phyloP scores from a whole-genome alignment of 2,329 filamentous ascomycete species.

The Claviceps arundinis region DNA sequence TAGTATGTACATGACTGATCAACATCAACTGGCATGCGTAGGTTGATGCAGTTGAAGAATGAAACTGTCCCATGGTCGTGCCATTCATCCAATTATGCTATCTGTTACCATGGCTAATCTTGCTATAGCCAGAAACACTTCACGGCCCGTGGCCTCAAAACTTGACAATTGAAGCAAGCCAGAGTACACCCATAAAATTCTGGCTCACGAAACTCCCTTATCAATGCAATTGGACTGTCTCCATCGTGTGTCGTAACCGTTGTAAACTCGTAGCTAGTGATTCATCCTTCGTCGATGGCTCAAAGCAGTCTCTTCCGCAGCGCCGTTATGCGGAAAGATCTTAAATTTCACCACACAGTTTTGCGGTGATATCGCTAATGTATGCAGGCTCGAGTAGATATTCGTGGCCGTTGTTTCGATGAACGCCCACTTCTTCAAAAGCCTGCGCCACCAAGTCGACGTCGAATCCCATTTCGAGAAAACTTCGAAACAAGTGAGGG shows the following conservation, averaged over 20 bases:
- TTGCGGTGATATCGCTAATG: constrained; percentile 79
- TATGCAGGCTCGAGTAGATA: constrained; percentile 83
- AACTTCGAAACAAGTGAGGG: constrained; percentile 67
- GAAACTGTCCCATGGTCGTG: background rate
- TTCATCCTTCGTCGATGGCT: background rate
- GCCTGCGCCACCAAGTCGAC: constrained; percentile 75
- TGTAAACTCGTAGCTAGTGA: background rate
- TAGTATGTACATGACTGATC: background rate
- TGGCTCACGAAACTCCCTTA: constrained; percentile 10
- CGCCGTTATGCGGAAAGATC: constrained; percentile 20
- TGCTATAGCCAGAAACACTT: background rate
- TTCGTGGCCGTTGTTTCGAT: constrained; percentile 61
- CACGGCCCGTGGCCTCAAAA: background rate
- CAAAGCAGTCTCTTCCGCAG: background rate
- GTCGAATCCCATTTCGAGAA: constrained; percentile 84
- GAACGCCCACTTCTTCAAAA: constrained; percentile 71
- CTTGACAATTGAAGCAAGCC: background rate
- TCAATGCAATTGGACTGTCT: constrained; percentile 4
- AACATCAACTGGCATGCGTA: background rate
- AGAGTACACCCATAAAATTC: background rate
- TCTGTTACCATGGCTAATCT: background rate
- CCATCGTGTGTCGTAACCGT: background rate
- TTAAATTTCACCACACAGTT: constrained; percentile 69
- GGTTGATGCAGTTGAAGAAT: background rate
- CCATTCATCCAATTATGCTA: background rate